Conservation (phyloP, 1,284 basidiomycete genomes). For the Amylostereum areolatum region DNA sequence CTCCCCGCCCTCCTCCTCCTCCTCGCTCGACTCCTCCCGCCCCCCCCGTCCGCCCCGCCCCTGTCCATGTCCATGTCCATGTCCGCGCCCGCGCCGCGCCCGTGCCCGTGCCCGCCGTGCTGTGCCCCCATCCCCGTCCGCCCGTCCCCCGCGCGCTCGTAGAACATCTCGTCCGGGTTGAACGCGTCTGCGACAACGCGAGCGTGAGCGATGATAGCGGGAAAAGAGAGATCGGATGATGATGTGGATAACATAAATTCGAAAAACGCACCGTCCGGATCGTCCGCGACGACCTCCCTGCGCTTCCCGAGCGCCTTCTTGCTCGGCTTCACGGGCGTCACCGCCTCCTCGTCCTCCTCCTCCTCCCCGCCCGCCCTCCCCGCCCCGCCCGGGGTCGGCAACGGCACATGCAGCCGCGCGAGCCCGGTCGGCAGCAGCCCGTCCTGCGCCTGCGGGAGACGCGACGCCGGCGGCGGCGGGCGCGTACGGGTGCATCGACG, state of each 20-base stretch:
- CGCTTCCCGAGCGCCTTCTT: slow-evolving; percentile 80
- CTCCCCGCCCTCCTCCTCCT: slow-evolving; percentile 34
- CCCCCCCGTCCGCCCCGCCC: slow-evolving; percentile 9
- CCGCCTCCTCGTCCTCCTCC: slow-evolving; percentile 14
- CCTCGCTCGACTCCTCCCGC: slow-evolving; percentile 21
- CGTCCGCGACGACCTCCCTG: slow-evolving; percentile 41
- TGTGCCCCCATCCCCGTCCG: too few species aligned
- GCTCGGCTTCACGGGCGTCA: slow-evolving; percentile 47
- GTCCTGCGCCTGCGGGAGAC: neutral
- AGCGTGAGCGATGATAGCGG: too few species aligned
- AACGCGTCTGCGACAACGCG: slow-evolving; percentile 23
- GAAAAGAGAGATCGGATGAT: too few species aligned
- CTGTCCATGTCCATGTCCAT: slow-evolving; percentile 5
- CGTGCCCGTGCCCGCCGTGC: too few species aligned
- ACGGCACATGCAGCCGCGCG: slow-evolving; percentile 1
- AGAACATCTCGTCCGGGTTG: slow-evolving; percentile 40
- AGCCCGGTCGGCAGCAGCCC: slow-evolving; percentile 2
- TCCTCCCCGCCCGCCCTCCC: slow-evolving; percentile 9
- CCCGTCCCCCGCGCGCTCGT: slow-evolving; percentile 29
- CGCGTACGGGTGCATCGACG: slow-evolving; percentile 8
- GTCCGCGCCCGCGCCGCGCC: too few species aligned
- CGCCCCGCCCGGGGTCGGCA: slow-evolving; percentile 9
- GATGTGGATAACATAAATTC: neutral
- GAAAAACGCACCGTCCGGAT: slow-evolving; percentile 36
- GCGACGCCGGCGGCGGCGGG: slow-evolving; percentile 4